Conservation (phyloP, 768 basidiomycete species). For the Macrocybe gigantea region DNA sequence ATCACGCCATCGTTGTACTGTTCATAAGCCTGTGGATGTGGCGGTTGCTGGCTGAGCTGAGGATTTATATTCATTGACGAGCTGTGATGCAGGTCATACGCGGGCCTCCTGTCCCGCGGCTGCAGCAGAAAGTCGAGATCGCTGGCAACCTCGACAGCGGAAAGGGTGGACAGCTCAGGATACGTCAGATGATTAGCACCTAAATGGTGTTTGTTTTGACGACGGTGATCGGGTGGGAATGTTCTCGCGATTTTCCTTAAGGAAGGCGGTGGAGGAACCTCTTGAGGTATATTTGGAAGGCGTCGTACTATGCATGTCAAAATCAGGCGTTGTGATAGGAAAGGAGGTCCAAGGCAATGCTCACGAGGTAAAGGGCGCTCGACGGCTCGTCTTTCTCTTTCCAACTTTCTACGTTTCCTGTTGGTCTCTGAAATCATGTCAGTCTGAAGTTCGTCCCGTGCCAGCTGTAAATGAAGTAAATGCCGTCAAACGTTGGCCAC, state of each 20-base stretch:
- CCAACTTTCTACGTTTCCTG: slow-evolving; percentile 76
- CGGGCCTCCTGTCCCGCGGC: slow-evolving; percentile 19
- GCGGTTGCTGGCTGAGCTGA: not conserved
- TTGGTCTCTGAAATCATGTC: slow-evolving; percentile 89
- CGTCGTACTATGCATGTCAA: slow-evolving; percentile 41
- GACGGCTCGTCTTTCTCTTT: slow-evolving; percentile 74
- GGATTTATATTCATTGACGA: slow-evolving; percentile 6
- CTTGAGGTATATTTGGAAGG: slow-evolving; percentile 49
- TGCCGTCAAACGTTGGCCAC: not conserved
- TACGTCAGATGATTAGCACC: slow-evolving; percentile 25
- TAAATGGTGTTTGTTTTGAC: slow-evolving; percentile 20
- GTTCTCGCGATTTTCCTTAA: slow-evolving; percentile 64
- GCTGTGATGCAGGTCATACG: slow-evolving; percentile 12
- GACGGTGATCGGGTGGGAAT: slow-evolving; percentile 38
- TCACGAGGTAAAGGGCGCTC: slow-evolving; percentile 75
- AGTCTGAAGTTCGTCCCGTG: slow-evolving; percentile 74
- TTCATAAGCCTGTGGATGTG: not conserved
- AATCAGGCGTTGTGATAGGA: not conserved
- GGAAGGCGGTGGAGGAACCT: slow-evolving; percentile 50
- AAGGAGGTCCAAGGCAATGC: slow-evolving; percentile 15
- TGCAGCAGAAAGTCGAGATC: slow-evolving; percentile 54
- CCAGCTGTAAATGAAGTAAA: slow-evolving; percentile 38
- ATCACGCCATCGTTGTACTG: slow-evolving; percentile 3
- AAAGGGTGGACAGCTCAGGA: slow-evolving; percentile 42
- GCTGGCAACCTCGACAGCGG: slow-evolving; percentile 38